Base-by-base conservation (phyloP, 768 basidiomycete genomes). In the Paxillus ammoniavirescens region DNA sequence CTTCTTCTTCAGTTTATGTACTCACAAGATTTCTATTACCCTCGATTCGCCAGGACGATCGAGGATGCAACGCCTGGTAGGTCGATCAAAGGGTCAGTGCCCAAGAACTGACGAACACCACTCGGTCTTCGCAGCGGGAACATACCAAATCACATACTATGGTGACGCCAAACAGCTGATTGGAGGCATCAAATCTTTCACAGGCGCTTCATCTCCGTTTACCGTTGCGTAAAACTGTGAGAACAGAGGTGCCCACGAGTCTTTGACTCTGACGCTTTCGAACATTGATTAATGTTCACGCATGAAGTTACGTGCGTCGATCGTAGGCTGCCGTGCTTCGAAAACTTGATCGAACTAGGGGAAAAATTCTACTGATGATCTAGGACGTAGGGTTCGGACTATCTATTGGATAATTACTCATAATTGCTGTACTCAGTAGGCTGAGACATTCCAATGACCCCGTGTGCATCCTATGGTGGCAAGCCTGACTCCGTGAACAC, bases 151-250 rank as follows among this genome's bases (percentile, higher is more conserved):
- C 28, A 71, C 66, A 46, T 91, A 91, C 67, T 83, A 81, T 56
- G 90, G 89, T 8, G 88, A 92, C 66, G 81, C 82, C n/a, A 91
- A 91, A 72, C 75, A 82, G 1, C 65, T 86, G 42, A 71, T 83
- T 46, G 87, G 89, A 7, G 69, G 75, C 28, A 84, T 90, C 54
- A 75, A 74, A 12, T 62, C 86, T 1, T 91, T 91, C 69, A 77
- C 76, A 23, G 84, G 84, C 17, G 70, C 70, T 15, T 88, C 87
- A 0, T 79, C 80, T 21, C 77, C 73, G 46, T 91, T 91, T 68
- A 84, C 77, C 3, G 68, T 89, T 15, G 57, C 30, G 23, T 69
- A 48, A 65, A 17, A 33, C 12, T 12, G 30, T 28, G 17, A 15
- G 17, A 48, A 30, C 35, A 14, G 12, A 13, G 13, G 35, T 14